phyloP scores from a whole-genome alignment of 768 basidiomycete genomes.

The Clitopilus hobsonii region DNA sequence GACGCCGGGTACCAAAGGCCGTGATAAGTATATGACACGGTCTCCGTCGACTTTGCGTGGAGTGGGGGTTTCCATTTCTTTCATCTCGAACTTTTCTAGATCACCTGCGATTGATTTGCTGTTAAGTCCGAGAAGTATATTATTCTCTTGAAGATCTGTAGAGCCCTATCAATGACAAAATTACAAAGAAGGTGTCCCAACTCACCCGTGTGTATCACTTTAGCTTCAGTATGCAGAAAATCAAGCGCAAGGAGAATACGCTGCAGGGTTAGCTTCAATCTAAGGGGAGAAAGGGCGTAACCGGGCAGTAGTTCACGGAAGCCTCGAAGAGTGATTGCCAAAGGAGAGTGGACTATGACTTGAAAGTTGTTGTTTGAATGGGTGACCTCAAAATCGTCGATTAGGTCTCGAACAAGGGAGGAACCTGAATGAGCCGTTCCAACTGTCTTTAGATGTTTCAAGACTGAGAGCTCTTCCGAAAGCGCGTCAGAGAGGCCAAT shows the following conservation, averaged over 20 bases:
- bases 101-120: neutral
- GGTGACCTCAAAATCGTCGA: neutral
- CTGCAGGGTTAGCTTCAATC: neutral
- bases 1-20: slow-evolving; percentile 1
- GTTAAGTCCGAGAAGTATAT: slow-evolving; percentile 8
- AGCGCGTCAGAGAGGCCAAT: slow-evolving; percentile 6
- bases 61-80: slow-evolving; percentile 7
- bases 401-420: neutral
- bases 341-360: slow-evolving; percentile 2
- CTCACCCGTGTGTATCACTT: slow-evolving; percentile 15
- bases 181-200: too few relatives aligned
- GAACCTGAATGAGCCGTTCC: too few relatives aligned
- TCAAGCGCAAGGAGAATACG: slow-evolving; percentile 11
- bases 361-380: neutral
- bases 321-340: neutral
- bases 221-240: slow-evolving; percentile 8
- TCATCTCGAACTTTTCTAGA: slow-evolving; percentile 10
- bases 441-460: too few relatives aligned
- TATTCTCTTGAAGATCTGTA: slow-evolving; percentile 12
- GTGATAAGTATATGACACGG: slow-evolving; percentile 11
- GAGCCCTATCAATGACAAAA: neutral
- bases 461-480: too few relatives aligned
- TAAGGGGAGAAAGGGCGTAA: neutral
- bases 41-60: slow-evolving; percentile 11
- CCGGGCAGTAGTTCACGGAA: neutral